Base-by-base conservation (phyloP, 116 monocot species). In the Trichopus zeylanicus region DNA sequence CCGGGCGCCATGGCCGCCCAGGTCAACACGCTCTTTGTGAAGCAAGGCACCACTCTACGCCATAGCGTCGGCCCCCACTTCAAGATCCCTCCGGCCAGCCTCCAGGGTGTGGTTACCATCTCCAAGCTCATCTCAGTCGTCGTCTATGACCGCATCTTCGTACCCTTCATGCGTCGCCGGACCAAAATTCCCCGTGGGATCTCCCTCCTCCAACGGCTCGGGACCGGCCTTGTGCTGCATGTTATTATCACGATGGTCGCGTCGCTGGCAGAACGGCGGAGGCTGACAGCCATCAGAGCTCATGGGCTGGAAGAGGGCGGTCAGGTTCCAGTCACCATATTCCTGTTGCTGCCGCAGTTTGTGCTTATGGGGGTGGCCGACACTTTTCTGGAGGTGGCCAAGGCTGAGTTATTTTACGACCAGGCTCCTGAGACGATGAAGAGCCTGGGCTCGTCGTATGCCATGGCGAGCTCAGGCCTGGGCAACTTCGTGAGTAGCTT, bases 401-500 rank as follows among this genome's bases (percentile, higher is more conserved):
- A 30, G 55, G 53, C 53, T 5, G 73, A 73, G 34, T 72, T 71
- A 26, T 71, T 71, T 31, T 71, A 71, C 27, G 71, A 71, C 31
- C 71, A 71, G 48, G 72, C 72, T n/a, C 72, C 72, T 1, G 64
- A 64, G 12, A 30, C 57, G 30, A 72, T 72, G 72, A 71, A 71
- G 48, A 64, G 72, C 28, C 55, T 73, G 22, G 66, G 73, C 9
- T 51, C 66, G 5, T 73, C 67, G 0, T 74, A 56, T 56, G 53
- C 34, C 27, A 3, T 48, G 37, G 49, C 53, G 12, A 65, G 58
- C 1, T 67, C 53, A 5, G 67, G 60, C 12, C 22, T 77, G 2
- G 77, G 77, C 26, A 78, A 67, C 63, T 78, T 83, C 60, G 63
- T 83, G 29, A 74, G 78, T 42, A 77, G 73, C 53, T 71, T 74